Conservation (phyloP, 2,329 filamentous ascomycete genomes). For the Chalaropsis ovoidea region DNA sequence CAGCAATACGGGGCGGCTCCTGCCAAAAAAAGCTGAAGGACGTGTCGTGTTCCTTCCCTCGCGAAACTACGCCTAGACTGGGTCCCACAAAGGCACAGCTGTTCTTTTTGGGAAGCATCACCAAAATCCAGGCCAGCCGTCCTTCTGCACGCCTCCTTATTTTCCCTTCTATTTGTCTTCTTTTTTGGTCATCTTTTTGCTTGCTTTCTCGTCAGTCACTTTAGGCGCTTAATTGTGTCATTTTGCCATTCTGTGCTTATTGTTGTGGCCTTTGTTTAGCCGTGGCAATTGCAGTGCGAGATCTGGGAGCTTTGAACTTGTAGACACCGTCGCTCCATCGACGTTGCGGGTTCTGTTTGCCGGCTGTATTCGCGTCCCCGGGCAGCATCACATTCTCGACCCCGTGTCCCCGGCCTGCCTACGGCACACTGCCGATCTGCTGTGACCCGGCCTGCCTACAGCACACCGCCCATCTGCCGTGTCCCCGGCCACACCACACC, state of each 20-base stretch:
- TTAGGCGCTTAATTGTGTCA: neutral
- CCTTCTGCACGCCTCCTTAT: conserved; percentile 5
- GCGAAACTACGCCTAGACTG: conserved; percentile 6
- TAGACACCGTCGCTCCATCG: neutral
- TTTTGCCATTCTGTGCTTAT: neutral
- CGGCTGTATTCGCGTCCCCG: neutral
- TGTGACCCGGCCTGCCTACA: no score
- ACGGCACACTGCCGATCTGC: no score
- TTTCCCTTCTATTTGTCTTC: neutral
- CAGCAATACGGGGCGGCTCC: conserved; percentile 5
- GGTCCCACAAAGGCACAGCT: conserved; percentile 23
- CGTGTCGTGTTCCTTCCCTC: conserved; percentile 19
- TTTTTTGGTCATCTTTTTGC: neutral
- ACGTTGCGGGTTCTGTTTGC: neutral
- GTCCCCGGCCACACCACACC: neutral
- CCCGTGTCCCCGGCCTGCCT: neutral
- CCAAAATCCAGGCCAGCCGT: neutral
- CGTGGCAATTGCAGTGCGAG: no score
- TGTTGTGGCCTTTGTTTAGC: neutral
- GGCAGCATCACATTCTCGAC: neutral
- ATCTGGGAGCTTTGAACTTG: conserved; percentile 11
- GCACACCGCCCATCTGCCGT: no score
- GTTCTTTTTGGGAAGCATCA: conserved; percentile 19
- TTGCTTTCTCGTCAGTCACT: neutral
- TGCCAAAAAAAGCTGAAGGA: conserved; percentile 9